Conservation (phyloP, 495 filamentous ascomycete genomes). For the Talaromyces wortmannii region DNA sequence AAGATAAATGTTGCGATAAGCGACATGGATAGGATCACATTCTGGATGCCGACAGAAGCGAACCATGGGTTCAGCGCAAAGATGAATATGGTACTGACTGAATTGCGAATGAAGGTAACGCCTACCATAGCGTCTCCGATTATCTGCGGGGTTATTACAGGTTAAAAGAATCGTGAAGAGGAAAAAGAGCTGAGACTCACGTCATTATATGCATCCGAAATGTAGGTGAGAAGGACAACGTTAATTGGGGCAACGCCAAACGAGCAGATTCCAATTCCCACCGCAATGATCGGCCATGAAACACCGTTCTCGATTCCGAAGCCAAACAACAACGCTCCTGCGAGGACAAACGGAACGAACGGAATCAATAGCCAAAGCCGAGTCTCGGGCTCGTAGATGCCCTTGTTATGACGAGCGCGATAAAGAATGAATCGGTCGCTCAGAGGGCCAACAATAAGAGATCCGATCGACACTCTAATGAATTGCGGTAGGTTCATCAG, state of each 20-base stretch:
- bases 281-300: constrained; percentile 21
- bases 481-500: constrained; percentile 28
- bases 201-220: constrained; percentile 27
- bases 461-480: constrained; percentile 25
- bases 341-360: constrained; percentile 16
- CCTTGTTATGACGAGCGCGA: constrained; percentile 21
- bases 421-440: constrained; percentile 23
- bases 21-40: background rate
- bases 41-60: background rate
- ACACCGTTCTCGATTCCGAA: constrained; percentile 19
- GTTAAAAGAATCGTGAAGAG: background rate
- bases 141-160: constrained; percentile 11
- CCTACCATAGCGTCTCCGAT: constrained; percentile 12
- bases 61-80: background rate
- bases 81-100: background rate
- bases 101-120: background rate
- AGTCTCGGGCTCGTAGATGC: constrained; percentile 30
- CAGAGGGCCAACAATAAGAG: constrained; percentile 21
- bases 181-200: constrained; percentile 10
- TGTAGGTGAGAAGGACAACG: constrained; percentile 23
- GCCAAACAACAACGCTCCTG: constrained; percentile 25
- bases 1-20: background rate
- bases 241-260: constrained; percentile 19
- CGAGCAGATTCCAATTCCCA: constrained; percentile 16
- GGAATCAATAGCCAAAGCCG: constrained; percentile 19